Base-by-base conservation (phyloP, 441 rosid genomes). In the Geranium incanum region DNA sequence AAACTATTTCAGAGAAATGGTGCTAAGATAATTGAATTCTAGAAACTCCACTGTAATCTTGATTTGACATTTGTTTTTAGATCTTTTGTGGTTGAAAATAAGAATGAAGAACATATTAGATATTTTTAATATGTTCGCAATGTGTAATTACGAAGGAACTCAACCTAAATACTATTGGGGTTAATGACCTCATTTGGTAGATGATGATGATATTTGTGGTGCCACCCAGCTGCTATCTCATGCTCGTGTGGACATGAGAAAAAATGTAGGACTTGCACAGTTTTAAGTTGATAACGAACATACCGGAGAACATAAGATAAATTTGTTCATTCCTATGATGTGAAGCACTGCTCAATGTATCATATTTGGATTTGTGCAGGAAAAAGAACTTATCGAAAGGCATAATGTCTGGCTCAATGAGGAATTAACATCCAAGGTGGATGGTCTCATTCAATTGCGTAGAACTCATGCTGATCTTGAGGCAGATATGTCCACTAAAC, bases 371-470 rank as follows among this genome's bases (percentile, higher is more conserved):
- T 81, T 69, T 76, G 73, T 66, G 39, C 80, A 93, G 98, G 99
- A 88, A 86, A 95, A 95, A 80, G 99, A 95, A 70, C 94, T 95
- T 75, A 77, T 86, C 39, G 91, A 89, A 81, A 86, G 90, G 78
- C 99, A 95, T 78, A 93, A 94, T 78, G 69, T 77, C 33, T 95
- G 98, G 98, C 87, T 95, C 71, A 88, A 95, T 73, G 93, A 92
- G 41, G 98, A 95, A 86, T 75, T 95, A 84, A 87, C 87, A n/a
- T 70, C 86, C 70, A 95, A 95, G 83, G 90, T 82, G 37, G 93
- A 86, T 57, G 81, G 81, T 75, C 85, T 88, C 50, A 74, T 81
- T 55, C 86, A 89, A 75, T 75, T 86, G 73, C 96, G 95, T 39
- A 85, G 86, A 83, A 76, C 73, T 71, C 88, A 84, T 63, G 77